These are phyloP conservation scores for Tricholoma furcatifolium DNA, from an alignment of 768 basidiomycete species.

Conservation along the genomic window DNA sequence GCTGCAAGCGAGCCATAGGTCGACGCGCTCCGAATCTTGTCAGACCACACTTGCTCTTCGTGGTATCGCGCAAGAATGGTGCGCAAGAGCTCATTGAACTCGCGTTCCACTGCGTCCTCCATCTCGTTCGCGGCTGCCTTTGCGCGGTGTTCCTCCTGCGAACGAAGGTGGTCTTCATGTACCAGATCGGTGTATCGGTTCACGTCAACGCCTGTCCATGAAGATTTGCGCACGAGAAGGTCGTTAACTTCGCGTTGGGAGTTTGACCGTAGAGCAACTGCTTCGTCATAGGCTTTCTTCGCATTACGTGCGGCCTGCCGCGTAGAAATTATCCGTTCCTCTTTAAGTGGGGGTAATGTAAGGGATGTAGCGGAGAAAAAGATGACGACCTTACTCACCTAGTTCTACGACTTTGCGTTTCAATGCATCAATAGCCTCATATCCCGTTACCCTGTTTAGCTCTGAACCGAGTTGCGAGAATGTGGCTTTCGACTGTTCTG, in stretches of 20 bases:
- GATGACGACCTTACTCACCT: slow-evolving; percentile 52
- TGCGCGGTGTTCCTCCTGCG: slow-evolving; percentile 72
- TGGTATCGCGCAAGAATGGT: slow-evolving; percentile 91
- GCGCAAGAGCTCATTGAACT: slow-evolving; percentile 86
- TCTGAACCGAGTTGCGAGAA: slow-evolving; percentile 76
- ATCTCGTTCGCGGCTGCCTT: slow-evolving; percentile 65
- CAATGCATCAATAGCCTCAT: slow-evolving; percentile 83
- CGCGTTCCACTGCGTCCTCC: slow-evolving; percentile 82
- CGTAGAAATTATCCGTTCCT: slow-evolving; percentile 66
- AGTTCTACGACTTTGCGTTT: slow-evolving; percentile 76
- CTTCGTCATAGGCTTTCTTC: slow-evolving; percentile 74
- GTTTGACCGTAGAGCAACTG: slow-evolving; percentile 75
- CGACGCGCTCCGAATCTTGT: slow-evolving; percentile 94
- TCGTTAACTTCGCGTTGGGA: slow-evolving; percentile 97
- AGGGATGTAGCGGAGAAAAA: slow-evolving; percentile 1
- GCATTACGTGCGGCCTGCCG: slow-evolving; percentile 68
- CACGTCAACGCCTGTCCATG: slow-evolving; percentile 92
- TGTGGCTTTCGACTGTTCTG: slow-evolving; percentile 50
- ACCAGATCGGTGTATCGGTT: slow-evolving; percentile 86
- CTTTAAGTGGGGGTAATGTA: slow-evolving; percentile 37
- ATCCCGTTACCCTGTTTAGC: slow-evolving; percentile 88
- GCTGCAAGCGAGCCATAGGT: slow-evolving; percentile 91
- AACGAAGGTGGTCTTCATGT: slow-evolving; percentile 83
- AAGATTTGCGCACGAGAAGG: slow-evolving; percentile 87
- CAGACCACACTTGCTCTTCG: slow-evolving; percentile 99